phyloP scores from a whole-genome alignment of 306 rosid species.

The Casuarina glauca region DNA sequence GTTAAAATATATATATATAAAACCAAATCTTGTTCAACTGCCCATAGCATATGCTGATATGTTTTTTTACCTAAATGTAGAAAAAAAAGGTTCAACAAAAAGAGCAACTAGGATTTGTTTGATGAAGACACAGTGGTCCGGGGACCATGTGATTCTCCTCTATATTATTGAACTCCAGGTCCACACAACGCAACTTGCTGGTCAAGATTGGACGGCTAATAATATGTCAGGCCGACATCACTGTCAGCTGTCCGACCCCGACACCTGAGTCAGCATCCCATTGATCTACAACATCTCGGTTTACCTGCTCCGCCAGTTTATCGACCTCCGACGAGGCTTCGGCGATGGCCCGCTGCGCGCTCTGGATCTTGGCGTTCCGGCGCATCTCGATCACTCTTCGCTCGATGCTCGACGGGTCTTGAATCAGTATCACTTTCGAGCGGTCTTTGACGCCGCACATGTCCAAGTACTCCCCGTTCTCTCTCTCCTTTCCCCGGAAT shows the following conservation, averaged over 20 bases:
- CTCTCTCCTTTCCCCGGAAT: constrained; percentile 67
- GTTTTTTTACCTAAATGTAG: too few relatives aligned
- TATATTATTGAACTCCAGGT: background rate
- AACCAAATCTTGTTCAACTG: too few relatives aligned
- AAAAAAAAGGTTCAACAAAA: too few relatives aligned
- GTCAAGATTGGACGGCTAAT: background rate
- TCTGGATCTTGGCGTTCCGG: constrained; percentile 56
- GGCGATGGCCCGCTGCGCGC: constrained; percentile 56
- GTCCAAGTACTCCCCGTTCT: constrained; percentile 64
- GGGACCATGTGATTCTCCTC: background rate
- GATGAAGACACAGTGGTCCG: background rate
- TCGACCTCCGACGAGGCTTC: constrained; percentile 50
- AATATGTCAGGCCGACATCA: background rate
- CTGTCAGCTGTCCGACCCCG: background rate
- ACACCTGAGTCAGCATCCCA: background rate
- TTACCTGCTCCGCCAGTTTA: constrained; percentile 68
- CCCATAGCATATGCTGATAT: too few relatives aligned
- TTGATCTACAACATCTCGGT: background rate
- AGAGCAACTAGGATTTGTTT: too few relatives aligned
- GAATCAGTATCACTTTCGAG: constrained; percentile 56
- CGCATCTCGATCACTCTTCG: constrained; percentile 52
- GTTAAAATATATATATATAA: too few relatives aligned
- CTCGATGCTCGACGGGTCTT: constrained; percentile 76
- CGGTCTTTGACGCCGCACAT: constrained; percentile 69
- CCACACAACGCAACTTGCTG: background rate